Evolutionary conservation across 2,329 filamentous ascomycete species (phyloP).

Genomic region (Cordyceps cateniannulata): DNA sequence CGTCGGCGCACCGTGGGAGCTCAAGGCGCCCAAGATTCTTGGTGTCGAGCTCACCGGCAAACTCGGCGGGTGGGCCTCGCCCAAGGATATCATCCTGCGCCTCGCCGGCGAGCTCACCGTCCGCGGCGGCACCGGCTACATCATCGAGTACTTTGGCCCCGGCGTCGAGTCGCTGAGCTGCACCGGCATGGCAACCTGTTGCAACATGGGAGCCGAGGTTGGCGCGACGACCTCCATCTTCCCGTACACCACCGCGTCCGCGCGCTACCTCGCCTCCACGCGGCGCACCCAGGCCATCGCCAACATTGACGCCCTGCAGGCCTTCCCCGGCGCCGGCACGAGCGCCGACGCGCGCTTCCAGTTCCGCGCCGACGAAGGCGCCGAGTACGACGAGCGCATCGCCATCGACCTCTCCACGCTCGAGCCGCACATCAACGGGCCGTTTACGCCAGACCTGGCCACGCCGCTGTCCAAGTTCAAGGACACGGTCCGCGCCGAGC

Average conservation of each 20-base stretch:
- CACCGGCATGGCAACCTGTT: conserved; percentile 89
- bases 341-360: conserved; percentile 48
- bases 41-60: conserved; percentile 79
- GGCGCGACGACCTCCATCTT: conserved; percentile 95
- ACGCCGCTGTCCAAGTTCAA: conserved; percentile 90
- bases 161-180: conserved; percentile 84
- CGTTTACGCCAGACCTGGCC: conserved; percentile 91
- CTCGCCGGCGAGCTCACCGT: conserved; percentile 88
- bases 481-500: conserved; percentile 71
- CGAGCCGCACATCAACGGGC: conserved; percentile 95
- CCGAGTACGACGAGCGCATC: conserved; percentile 85
- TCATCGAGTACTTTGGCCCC: conserved; percentile 90
- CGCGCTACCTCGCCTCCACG: conserved; percentile 81
- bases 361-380: conserved; percentile 71
- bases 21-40: conserved; percentile 87
- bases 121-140: conserved; percentile 84
- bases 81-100: conserved; percentile 91
- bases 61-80: conserved; percentile 83
- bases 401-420: conserved; percentile 84
- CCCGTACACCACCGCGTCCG: conserved; percentile 79
- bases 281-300: conserved; percentile 58
- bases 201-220: conserved; percentile 80
- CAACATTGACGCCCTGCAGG: conserved; percentile 56
- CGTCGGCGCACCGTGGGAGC: conserved; percentile 93
- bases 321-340: conserved; percentile 38